Evolutionary conservation across 1,284 basidiomycete genomes (phyloP).

Genomic region (Malassezia obtusa): DNA sequence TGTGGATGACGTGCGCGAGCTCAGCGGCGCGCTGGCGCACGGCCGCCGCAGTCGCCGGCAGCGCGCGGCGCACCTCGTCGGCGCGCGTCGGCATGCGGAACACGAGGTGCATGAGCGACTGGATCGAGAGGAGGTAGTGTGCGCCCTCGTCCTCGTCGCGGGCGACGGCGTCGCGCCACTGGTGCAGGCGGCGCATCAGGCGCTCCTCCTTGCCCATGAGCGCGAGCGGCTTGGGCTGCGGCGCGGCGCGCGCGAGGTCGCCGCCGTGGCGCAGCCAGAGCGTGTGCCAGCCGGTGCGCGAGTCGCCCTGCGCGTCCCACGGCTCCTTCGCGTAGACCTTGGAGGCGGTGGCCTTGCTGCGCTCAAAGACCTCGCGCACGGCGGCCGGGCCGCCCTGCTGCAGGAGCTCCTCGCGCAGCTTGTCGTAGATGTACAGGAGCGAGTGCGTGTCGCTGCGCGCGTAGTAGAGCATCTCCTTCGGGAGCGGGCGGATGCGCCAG

Average conservation of each 20-base stretch:
- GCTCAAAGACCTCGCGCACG: conserved; percentile 32
- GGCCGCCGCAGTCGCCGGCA: conserved; percentile 20
- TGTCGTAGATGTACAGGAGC: conserved; percentile 83
- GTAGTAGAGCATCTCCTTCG: conserved; percentile 78
- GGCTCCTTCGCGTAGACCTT: conserved; percentile 43
- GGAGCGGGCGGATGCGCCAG: conserved; percentile 84
- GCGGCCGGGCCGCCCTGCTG: conserved; percentile 48
- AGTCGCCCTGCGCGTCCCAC: conserved; percentile 38
- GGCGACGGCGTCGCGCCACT: conserved; percentile 73
- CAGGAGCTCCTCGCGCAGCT: conserved; percentile 74
- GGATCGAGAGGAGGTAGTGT: conserved; percentile 46
- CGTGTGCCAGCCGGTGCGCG: conserved; percentile 36
- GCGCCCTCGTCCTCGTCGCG: conserved; percentile 79
- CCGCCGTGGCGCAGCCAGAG: conserved; percentile 49
- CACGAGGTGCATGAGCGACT: conserved; percentile 30
- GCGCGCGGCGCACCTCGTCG: conserved; percentile 21
- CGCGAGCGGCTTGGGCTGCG: conserved; percentile 20
- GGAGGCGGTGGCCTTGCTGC: conserved; percentile 33
- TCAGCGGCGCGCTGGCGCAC: conserved; percentile 28
- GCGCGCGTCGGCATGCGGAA: conserved; percentile 27
- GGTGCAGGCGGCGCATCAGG: conserved; percentile 65
- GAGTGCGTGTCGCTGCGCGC: conserved; percentile 93
- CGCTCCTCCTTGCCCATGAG: conserved; percentile 49
- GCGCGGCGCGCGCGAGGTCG: conserved; percentile 30
- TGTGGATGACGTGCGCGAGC: conserved; percentile 23